A percentile compares a stretch with the other conserved stretches of the same genome.
Evolutionary conservation across 441 rosid species (phyloP).

Genomic region (Mallotus repandus): DNA sequence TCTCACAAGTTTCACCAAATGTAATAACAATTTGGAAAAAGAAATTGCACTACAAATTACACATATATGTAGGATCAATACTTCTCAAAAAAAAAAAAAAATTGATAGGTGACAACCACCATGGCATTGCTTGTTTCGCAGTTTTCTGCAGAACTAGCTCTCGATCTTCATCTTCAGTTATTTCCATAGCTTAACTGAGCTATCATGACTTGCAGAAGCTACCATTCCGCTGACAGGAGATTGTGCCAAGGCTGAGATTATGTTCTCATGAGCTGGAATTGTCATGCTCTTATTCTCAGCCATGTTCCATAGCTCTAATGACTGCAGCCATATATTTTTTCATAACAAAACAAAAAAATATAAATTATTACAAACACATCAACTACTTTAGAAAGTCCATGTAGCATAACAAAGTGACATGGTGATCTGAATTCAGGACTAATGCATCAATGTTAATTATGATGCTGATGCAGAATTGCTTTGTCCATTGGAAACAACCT

Average conservation of each 20-base stretch:
- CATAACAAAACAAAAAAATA: not conserved
- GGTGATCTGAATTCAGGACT: not conserved
- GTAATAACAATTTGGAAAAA: not conserved
- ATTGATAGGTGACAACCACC: not conserved
- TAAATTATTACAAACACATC: not conserved
- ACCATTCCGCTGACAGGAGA: constrained; percentile 52
- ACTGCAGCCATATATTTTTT: constrained; percentile 35
- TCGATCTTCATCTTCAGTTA: constrained; percentile 11
- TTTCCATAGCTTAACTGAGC: constrained; percentile 67
- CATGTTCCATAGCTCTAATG: constrained; percentile 64
- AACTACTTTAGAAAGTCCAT: not conserved
- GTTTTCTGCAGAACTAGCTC: not conserved
- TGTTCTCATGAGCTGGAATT: constrained; percentile 49
- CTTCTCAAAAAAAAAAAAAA: not conserved
- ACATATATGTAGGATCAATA: not conserved
- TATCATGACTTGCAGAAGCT: constrained; percentile 71
- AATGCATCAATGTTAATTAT: not conserved
- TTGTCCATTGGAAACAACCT: not conserved
- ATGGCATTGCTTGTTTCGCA: not conserved
- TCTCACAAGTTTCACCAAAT: not conserved
- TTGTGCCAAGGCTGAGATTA: constrained; percentile 56
- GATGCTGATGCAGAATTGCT: not conserved
- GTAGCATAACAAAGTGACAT: not conserved
- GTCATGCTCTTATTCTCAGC: constrained; percentile 57
- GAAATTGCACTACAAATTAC: not conserved